A percentile compares a stretch with the other conserved stretches of the same genome.
phyloP scores from a whole-genome alignment of 2,329 filamentous ascomycete species.

The Albifimbria verrucaria region DNA sequence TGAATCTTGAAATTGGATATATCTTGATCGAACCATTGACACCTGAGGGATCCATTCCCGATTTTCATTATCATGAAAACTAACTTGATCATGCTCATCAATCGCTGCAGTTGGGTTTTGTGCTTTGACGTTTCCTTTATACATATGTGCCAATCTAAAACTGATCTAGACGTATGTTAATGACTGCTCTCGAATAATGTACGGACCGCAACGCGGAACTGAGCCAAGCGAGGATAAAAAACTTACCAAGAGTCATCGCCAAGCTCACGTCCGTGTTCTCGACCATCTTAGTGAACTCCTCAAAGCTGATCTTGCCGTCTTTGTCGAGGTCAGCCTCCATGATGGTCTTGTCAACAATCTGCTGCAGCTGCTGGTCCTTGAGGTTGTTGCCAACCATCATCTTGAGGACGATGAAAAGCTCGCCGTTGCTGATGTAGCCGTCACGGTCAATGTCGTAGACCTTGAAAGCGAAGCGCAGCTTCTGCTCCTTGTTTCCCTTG shows the following conservation, averaged over 20 bases:
- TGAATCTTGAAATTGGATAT: neutral
- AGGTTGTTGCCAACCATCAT: conserved; percentile 99
- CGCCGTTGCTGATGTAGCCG: conserved; percentile 97
- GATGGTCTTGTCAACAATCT: conserved; percentile 99
- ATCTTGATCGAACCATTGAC: neutral
- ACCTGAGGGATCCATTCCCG: neutral
- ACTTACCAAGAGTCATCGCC: conserved; percentile 69
- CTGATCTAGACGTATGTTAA: neutral
- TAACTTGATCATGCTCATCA: neutral
- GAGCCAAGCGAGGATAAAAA: too few species aligned
- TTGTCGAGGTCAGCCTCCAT: conserved; percentile 97
- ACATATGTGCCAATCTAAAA: neutral
- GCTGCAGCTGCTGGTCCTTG: conserved; percentile 98
- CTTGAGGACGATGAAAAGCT: conserved; percentile 98
- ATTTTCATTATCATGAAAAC: neutral
- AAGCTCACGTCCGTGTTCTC: conserved; percentile 83
- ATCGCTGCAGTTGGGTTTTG: neutral
- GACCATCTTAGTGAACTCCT: conserved; percentile 99
- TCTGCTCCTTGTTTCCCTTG: conserved; percentile 99
- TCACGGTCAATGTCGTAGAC: conserved; percentile 99
- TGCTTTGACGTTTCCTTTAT: neutral
- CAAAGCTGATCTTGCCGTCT: conserved; percentile 98
- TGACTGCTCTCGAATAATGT: neutral
- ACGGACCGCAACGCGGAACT: too few species aligned
- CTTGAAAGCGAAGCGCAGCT: conserved; percentile 96